Base-by-base conservation (phyloP, 179 eudicot genomes). In the Beta macrorhiza region DNA sequence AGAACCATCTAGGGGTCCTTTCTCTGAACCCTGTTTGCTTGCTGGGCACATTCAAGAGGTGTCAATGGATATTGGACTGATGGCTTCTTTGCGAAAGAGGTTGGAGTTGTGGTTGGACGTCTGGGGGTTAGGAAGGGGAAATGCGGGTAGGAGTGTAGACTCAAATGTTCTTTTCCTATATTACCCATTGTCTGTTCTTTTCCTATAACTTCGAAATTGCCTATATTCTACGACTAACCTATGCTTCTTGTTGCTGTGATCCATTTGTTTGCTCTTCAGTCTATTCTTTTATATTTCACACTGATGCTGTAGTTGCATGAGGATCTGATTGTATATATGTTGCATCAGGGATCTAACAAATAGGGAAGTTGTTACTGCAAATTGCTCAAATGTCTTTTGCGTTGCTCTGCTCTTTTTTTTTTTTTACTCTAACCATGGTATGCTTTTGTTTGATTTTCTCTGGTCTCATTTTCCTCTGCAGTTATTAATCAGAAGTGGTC, bases 401-500 rank as follows among this genome's bases (percentile, higher is more conserved):
- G 20, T 20, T 75, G 59, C 51, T 13, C 64, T 17, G 2, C 16
- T 20, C 75, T 70, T 17, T 17, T 55, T 25, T 25, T 25, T 65
- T 49, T 7, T 63, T 58, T 61, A n/a, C 75, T 78, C 79, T 76
- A 65, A 58, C 55, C 19, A 5, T 82, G 74, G 22, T 74, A 62
- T 69, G 53, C 44, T 47, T 53, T 58, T 32, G 19, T 42, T 68
- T 45, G 42, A 10, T 69, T 42, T 29, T 55, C 32, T 25, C 44
- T 75, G 49, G 75, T 55, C 37, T 69, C 52, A 72, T 79, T 75
- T 14, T 80, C 78, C 32, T 82, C 55, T 78, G 74, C 90, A 94
- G 99, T 89, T 94, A 82, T 88, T 97, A 75, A 91, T 97, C 83
- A 91, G 97, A 90, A 91, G 99, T 92, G 99, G 99, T n/a, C 99